Conservation (phyloP, 2,329 filamentous ascomycete species). For the Fusarium cicatricum region DNA sequence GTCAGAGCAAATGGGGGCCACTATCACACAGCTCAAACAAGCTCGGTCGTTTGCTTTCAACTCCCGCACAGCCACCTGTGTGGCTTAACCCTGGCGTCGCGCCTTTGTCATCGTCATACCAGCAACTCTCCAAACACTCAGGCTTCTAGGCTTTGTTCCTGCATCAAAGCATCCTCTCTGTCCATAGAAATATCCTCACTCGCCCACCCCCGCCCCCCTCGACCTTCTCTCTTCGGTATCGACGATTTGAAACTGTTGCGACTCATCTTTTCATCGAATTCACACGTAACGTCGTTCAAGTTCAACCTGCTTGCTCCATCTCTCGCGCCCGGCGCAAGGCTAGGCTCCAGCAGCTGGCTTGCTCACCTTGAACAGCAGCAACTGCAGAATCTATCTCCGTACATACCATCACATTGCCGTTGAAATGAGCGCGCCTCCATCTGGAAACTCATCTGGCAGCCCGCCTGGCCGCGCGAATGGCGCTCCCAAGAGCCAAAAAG, state of each 20-base stretch:
- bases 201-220: background rate
- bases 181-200: constrained; percentile 21
- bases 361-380: constrained; percentile 18
- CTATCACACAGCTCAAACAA: too few relatives aligned
- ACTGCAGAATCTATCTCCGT: background rate
- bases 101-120: constrained; percentile 42
- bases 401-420: constrained; percentile 1
- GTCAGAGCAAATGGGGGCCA: too few relatives aligned
- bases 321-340: constrained; percentile 25
- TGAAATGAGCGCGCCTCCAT: constrained; percentile 56
- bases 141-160: constrained; percentile 21
- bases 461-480: constrained; percentile 49
- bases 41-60: background rate
- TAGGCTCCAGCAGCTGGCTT: constrained; percentile 26
- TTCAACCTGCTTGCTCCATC: constrained; percentile 4
- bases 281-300: background rate
- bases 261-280: constrained; percentile 1
- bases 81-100: constrained; percentile 11
- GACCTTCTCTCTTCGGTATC: background rate
- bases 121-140: constrained; percentile 16
- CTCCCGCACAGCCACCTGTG: constrained; percentile 27
- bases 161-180: constrained; percentile 21
- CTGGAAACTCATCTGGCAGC: constrained; percentile 38
- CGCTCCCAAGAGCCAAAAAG: constrained; percentile 42
- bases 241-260: constrained; percentile 2